Base-by-base conservation (phyloP, 768 basidiomycete species). In the Tephrocybe sp. region DNA sequence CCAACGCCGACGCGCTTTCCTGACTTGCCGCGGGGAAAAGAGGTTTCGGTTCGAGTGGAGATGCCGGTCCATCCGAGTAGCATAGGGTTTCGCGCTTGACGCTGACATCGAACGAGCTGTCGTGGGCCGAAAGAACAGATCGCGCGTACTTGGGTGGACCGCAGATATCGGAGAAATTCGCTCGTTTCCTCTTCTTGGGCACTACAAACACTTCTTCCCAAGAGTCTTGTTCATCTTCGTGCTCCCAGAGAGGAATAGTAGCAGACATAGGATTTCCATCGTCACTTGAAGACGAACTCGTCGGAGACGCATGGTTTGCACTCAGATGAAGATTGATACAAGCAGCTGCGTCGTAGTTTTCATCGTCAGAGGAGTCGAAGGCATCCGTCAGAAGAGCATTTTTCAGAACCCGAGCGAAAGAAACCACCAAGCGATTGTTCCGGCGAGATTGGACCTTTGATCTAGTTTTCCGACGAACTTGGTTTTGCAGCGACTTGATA, bases 21-120 rank as follows among this genome's bases (percentile, higher is more conserved):
- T 6, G n/a, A 42, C 23, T 18, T 26, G 18, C 26, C 18, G 21
- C n/a, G n/a, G n/a, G 37, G 33, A 32, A 14, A 11, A 36, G 33
- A 28, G 3, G 23, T 33, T 30, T 24, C 25, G 42, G 11, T 26
- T 43, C 33, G 24, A 25, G 15, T 4, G 45, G 54, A 50, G 54
- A 56, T 38, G 34, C 51, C 21, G 49, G 50, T 28, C 26, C 17
- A 25, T 24, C 45, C 39, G 48, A 56, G 45, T 60, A 66, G 17
- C 43, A 58, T 28, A 78, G 64, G 20, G 54, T 66, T 46, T 77
- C 70, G 38, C 62, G 65, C 38, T 64, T 68, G 40, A 75, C 60
- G 45, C 63, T 72, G 45, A 79, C 58, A 34, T 77, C 74, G 52
- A 77, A 79, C 33, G 76, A 77, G 47, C 68, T 73, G 24, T 76